Evolutionary conservation across 257 asterid genomes (phyloP), one percentile per base, ranked within the genome.

Genomic region (Avicennia marina): DNA sequence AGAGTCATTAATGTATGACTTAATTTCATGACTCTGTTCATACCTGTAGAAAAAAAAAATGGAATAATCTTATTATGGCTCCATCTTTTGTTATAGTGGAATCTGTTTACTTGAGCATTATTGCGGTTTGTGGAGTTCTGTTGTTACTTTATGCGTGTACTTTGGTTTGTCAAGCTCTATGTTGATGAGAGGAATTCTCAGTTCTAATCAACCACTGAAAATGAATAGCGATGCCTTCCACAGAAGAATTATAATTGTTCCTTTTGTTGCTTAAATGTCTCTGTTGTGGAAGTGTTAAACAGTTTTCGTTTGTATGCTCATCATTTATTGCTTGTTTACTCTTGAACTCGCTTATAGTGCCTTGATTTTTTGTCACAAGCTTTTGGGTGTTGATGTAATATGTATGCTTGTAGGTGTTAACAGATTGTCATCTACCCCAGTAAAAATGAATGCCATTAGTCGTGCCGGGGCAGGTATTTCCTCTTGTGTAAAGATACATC

Each of bases 381-480:
- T 50, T 16, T 43, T 21, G 18, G 40, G 15, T 46, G 27, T 45
- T 24, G n/a, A n/a, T n/a, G n/a, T n/a, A n/a, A n/a, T 34, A 16
- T 56, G 40, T 6, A 1, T 53, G 8, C 27, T 6, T 64, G 48
- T 66, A 77, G 83, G 65, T 22, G 22, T 25, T 17, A 40, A 48
- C 58, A 66, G 54, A 24, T 32, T 56, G 38, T 67, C 66, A n/a
- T 61, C 79, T 60, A 49, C 57, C 50, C 7, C 63, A 5, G 51
- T 21, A 44, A 25, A 47, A 70, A 17, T 16, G 63, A 61, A 56
- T 13, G 33, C 64, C 10, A 27, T 56, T 2, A 52, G 39, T 48
- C 84, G 64, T 39, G 66, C 66, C 1, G 66, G 43, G 21, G 72
- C 84, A 71, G 84, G 84, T 78, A 56, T 38, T 54, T 53, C 55